Conservation (phyloP, 2,329 filamentous ascomycete genomes). For the Moelleriella libera region DNA sequence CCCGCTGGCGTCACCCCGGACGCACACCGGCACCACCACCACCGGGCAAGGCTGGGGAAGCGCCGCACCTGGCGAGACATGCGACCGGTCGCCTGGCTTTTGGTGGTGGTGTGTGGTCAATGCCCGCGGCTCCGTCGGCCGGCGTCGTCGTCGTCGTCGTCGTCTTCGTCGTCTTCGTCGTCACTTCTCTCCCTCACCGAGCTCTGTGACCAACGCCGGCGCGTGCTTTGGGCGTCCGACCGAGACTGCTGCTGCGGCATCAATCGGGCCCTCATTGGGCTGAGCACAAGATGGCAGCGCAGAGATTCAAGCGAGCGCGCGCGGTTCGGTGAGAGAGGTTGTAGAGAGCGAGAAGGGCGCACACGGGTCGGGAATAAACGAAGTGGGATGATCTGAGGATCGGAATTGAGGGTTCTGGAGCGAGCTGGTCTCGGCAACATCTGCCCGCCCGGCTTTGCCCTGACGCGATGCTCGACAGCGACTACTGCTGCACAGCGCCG, state of each 20-base stretch:
- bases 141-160: background rate
- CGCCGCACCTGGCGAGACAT: slow-evolving; percentile 20
- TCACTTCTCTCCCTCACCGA: too few relatives aligned
- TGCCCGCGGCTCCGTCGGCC: background rate
- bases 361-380: slow-evolving; percentile 1
- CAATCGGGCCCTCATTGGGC: too few relatives aligned
- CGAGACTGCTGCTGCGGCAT: background rate
- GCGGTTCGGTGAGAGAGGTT: background rate
- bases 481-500: too few relatives aligned
- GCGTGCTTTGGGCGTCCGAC: background rate
- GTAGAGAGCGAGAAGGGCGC: slow-evolving; percentile 1
- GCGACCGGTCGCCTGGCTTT: background rate
- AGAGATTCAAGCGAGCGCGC: background rate
- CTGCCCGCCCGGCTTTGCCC: background rate
- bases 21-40: slow-evolving; percentile 2
- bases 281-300: background rate
- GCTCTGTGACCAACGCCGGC: too few relatives aligned
- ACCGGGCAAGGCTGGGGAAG: slow-evolving; percentile 14
- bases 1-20: slow-evolving; percentile 2
- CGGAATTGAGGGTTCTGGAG: background rate
- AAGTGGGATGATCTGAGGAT: background rate
- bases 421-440: background rate
- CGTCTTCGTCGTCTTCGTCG: background rate
- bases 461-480: background rate
- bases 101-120: background rate